Base-by-base conservation (phyloP, 1,284 basidiomycete genomes). In the Fomes fomentarius region DNA sequence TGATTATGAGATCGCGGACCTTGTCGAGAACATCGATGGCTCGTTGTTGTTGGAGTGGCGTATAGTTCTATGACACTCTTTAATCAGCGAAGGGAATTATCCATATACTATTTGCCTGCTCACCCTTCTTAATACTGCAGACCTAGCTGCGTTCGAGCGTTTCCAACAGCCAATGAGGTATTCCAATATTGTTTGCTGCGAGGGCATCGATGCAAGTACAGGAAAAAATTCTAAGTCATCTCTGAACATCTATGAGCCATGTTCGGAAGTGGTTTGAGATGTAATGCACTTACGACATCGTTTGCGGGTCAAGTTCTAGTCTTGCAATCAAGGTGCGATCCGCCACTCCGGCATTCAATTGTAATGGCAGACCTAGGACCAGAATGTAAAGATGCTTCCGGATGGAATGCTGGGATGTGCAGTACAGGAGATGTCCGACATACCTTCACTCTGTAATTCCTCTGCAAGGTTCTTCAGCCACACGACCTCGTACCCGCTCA, bases 101-200 rank as follows among this genome's bases (percentile, higher is more conserved):
- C 10, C 17, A 15, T 7, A 38, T 5, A 19, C 5, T 4, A 24
- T 14, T 5, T 40, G 21, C 21, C 10, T 25, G 69, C 69, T 41
- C 52, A 87, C 89, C 78, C 84, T 85, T 67, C 87, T 89, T 38
- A 80, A 63, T 14, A 89, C 66, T 31, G 80, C 76, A 25, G 79
- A 74, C 58, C 83, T 83, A 5, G 79, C 78, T 1, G 71, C 62
- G 57, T 92, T 88, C 40, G 91, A 67, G 21, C 94, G 82, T 70
- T 92, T 94, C 96, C 96, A 99, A 65, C 91, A 91, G 19, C 89
- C 89, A 1, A 94, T 81, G 21, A 99, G 80, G 68, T 96, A 99
- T 66, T 98, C 94, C 62, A 96, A 96, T 0, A 87, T 82, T 0
- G 95, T 96, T 71, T 95, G 85, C 47, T 87, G 74, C 12, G 84